Conservation (phyloP, 2,329 filamentous ascomycete genomes). For the Cercospora canescens region DNA sequence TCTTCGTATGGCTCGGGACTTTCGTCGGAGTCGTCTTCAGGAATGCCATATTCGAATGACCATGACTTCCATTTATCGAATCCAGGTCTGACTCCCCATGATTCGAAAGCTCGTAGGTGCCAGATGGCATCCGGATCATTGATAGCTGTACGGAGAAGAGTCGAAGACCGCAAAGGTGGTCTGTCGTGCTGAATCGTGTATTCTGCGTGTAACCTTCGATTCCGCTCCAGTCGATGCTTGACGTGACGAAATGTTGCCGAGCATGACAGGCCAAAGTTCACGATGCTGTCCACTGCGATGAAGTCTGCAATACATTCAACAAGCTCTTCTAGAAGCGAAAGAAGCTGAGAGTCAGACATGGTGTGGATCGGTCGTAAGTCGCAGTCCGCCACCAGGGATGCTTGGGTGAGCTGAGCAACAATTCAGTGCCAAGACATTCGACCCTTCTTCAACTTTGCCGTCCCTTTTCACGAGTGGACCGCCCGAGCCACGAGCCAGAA, state of each 20-base stretch:
- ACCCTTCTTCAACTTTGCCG: not conserved
- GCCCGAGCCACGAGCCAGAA: not conserved
- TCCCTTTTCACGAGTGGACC: not conserved
- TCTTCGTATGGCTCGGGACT: constrained; percentile 8
- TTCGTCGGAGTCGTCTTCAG: no score
- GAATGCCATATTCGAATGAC: not conserved
- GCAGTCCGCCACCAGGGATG: not conserved
- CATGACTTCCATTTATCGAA: constrained; percentile 15
- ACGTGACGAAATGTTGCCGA: not conserved
- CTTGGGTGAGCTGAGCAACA: not conserved
- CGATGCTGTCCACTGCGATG: not conserved
- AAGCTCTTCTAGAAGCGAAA: constrained; percentile 18
- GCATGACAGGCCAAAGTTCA: constrained; percentile 7
- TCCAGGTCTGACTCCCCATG: constrained; percentile 13
- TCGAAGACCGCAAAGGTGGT: constrained; percentile 1
- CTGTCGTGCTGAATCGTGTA: constrained; percentile 6
- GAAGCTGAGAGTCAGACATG: not conserved
- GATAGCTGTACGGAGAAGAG: constrained; percentile 2
- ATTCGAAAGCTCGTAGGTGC: constrained; percentile 18
- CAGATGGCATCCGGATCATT: constrained; percentile 10
- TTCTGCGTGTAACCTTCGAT: not conserved
- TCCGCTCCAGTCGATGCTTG: not conserved
- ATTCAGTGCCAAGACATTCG: not conserved
- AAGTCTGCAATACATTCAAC: constrained; percentile 9
- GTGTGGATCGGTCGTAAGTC: not conserved